Conservation (phyloP, 1,139 yeast species). For the Saccharomyces hybrid region DNA sequence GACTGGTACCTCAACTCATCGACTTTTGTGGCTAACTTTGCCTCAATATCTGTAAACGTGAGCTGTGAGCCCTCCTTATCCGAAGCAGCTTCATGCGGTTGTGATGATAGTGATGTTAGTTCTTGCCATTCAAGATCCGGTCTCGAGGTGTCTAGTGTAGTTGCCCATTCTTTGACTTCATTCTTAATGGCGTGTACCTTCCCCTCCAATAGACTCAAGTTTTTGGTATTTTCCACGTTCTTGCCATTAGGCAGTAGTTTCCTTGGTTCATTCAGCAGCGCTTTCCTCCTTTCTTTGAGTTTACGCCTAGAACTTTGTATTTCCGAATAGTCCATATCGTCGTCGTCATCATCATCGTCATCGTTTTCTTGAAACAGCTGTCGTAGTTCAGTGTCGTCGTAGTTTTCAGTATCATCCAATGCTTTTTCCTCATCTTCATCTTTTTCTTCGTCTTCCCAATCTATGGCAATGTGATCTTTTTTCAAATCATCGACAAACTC, state of each 20-base stretch:
- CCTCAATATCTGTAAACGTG: slow-evolving; percentile 6
- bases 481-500: slow-evolving; percentile 28
- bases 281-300: slow-evolving; percentile 3
- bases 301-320: neutral
- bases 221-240: slow-evolving; percentile 28
- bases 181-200: slow-evolving; percentile 19
- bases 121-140: slow-evolving; percentile 18
- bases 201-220: slow-evolving; percentile 17
- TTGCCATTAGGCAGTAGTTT: slow-evolving; percentile 25
- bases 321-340: slow-evolving; percentile 8
- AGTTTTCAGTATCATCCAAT: slow-evolving; percentile 6
- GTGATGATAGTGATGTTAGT: neutral
- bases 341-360: slow-evolving; percentile 10
- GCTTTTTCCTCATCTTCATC: slow-evolving; percentile 10
- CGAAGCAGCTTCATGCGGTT: neutral
- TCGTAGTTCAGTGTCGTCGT: slow-evolving; percentile 12
- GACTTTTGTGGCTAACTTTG: slow-evolving; percentile 13
- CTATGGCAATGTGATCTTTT: slow-evolving; percentile 22
- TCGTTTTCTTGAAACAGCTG: slow-evolving; percentile 5
- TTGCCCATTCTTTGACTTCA: slow-evolving; percentile 27
- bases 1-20: slow-evolving; percentile 13
- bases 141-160: slow-evolving; percentile 16
- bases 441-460: slow-evolving; percentile 26
- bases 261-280: neutral
- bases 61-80: neutral